Conservation (phyloP, 441 rosid species). For the Gossypium schwendimanii region DNA sequence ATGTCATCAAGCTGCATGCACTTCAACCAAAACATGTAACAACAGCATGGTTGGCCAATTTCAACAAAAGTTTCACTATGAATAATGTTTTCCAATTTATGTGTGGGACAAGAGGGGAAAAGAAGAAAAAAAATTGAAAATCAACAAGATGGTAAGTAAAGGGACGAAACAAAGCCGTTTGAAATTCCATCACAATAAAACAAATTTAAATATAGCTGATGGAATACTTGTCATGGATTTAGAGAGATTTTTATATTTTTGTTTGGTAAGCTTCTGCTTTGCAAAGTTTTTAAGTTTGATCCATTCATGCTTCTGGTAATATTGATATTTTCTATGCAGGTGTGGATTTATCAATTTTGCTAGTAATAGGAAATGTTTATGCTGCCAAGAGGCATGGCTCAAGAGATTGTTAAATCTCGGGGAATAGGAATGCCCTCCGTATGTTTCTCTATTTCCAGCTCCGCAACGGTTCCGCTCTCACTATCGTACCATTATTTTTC, state of each 20-base stretch:
- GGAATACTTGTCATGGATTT: not conserved
- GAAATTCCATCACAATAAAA: no score
- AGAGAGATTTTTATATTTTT: not conserved
- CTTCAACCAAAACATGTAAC: no score
- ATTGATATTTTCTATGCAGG: constrained; percentile 31
- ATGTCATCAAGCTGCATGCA: no score
- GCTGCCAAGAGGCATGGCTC: constrained; percentile 52
- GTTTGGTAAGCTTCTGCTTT: not conserved
- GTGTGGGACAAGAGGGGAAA: no score
- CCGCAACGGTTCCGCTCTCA: no score
- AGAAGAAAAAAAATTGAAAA: no score
- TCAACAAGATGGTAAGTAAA: no score
- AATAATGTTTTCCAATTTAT: no score
- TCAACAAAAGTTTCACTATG: no score
- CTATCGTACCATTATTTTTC: no score
- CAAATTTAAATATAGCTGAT: not conserved
- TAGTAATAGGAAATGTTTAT: constrained; percentile 57
- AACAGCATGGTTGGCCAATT: no score
- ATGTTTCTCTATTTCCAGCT: constrained; percentile 23
- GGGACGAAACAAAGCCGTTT: no score
- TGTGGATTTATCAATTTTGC: constrained; percentile 92
- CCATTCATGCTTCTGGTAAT: not conserved
- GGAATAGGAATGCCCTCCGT: constrained; percentile 95
- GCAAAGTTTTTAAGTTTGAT: not conserved
- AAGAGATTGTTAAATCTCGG: constrained; percentile 53